Percentiles rank a stretch among this genome's conserved stretches.
These are phyloP conservation scores for Trichomonas tenax DNA, from an alignment of 208 protist genomes.

Conservation along the genomic window DNA sequence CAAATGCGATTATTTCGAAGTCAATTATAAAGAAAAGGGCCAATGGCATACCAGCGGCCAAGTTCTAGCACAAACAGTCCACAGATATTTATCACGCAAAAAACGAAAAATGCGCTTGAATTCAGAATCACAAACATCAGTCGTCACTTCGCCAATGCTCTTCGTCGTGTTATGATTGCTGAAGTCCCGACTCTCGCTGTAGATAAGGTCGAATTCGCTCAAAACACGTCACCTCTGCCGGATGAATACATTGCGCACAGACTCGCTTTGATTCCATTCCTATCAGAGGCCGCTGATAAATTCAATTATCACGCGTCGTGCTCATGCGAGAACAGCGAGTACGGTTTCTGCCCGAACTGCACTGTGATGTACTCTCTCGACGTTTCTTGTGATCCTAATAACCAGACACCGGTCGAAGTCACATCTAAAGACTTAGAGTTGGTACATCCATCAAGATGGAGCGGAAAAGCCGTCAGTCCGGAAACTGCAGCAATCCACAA, in stretches of 20 bases:
- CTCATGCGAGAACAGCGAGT: constrained; percentile 15
- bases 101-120: not conserved
- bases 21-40: not conserved
- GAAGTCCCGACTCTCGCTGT: constrained; percentile 92
- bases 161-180: constrained; percentile 88
- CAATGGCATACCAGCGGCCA: not conserved
- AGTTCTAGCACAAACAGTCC: not conserved
- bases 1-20: not conserved
- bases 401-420: constrained; percentile 28
- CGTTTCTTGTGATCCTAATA: constrained; percentile 38
- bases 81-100: not conserved
- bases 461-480: not conserved
- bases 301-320: constrained; percentile 26
- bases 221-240: constrained; percentile 64
- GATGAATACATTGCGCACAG: constrained; percentile 97
- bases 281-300: not conserved
- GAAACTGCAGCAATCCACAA: not conserved
- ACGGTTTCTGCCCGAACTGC: constrained; percentile 38
- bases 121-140: constrained; percentile 58
- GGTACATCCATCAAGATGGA: not conserved
- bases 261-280: constrained; percentile 85
- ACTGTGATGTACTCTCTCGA: constrained; percentile 41
- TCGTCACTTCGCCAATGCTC: constrained; percentile 75
- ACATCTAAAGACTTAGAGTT: constrained; percentile 33
- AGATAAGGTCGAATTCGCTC: constrained; percentile 75